Evolutionary conservation across 805 yeast species (phyloP).

Genomic region (Candida silvicultrix): DNA sequence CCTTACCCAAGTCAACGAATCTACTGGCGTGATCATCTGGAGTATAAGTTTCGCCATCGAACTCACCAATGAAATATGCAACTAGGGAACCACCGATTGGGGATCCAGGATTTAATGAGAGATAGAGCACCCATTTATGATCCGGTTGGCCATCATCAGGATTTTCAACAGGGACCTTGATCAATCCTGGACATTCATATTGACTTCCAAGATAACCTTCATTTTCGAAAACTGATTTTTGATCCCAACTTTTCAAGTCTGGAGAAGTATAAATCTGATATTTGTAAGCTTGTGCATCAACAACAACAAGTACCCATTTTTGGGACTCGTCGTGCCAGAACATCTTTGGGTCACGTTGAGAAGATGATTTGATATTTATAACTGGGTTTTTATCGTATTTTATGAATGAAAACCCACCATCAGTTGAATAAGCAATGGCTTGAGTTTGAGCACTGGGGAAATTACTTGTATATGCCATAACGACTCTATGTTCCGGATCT

Average conservation of each 20-base stretch:
- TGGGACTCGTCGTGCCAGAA: not conserved
- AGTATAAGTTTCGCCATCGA: not conserved
- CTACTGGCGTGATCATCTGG: not conserved
- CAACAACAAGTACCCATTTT: not conserved
- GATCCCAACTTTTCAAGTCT: not conserved
- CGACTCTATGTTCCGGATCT: slow-evolving; percentile 26
- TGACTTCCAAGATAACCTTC: not conserved
- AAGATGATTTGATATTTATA: slow-evolving; percentile 20
- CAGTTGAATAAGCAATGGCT: slow-evolving; percentile 26
- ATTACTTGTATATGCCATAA: slow-evolving; percentile 26
- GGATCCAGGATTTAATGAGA: not conserved
- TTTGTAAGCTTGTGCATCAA: not conserved
- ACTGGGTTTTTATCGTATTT: slow-evolving; percentile 25
- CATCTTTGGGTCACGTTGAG: slow-evolving; percentile 24
- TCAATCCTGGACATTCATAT: not conserved
- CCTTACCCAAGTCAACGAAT: not conserved
- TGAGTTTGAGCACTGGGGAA: slow-evolving; percentile 19
- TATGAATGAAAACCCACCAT: slow-evolving; percentile 27
- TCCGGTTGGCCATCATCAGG: not conserved
- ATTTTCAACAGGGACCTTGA: not conserved
- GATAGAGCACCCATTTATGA: not conserved
- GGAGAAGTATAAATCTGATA: not conserved
- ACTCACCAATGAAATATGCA: not conserved
- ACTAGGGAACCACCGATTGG: not conserved
- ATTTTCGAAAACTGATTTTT: not conserved